Percentiles rank a stretch among this genome's conserved stretches.
Conservation (phyloP, 2,329 filamentous ascomycete genomes). For the Clarireedia homoeocarpa region DNA sequence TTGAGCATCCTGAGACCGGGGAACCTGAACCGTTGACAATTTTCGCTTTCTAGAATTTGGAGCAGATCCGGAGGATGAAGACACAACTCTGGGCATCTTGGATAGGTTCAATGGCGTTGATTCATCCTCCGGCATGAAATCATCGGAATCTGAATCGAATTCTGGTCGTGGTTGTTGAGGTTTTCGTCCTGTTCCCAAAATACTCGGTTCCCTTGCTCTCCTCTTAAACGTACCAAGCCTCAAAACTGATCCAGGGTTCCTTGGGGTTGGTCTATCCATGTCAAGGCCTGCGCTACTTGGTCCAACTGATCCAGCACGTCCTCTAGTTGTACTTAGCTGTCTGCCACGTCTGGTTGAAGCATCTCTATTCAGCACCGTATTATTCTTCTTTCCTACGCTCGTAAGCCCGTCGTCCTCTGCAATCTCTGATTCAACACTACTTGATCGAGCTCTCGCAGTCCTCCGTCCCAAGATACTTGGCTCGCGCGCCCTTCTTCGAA, state of each 20-base stretch:
- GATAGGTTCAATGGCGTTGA: conserved; percentile 55
- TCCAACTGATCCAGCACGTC: conserved; percentile 13
- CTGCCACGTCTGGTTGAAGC: conserved; percentile 30
- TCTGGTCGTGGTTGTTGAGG: conserved; percentile 32
- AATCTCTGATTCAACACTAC: conserved; percentile 28
- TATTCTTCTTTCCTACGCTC: conserved; percentile 23
- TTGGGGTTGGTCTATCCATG: conserved; percentile 22
- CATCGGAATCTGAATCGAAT: conserved; percentile 38
- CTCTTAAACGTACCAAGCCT: conserved; percentile 52
- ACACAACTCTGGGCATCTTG: conserved; percentile 27
- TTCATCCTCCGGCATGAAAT: conserved; percentile 57
- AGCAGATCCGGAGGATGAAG: conserved; percentile 24
- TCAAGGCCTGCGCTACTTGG: conserved; percentile 23
- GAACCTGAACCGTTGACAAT: conserved; percentile 25
- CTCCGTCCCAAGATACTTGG: conserved; percentile 24
- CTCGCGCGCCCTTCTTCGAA: conserved; percentile 50
- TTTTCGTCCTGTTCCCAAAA: conserved; percentile 38
- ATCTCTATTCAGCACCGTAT: conserved; percentile 22
- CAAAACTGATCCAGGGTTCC: conserved; percentile 31
- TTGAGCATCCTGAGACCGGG: conserved; percentile 11
- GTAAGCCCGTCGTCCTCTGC: conserved; percentile 23
- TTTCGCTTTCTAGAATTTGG: conserved; percentile 47
- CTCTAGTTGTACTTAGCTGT: conserved; percentile 29
- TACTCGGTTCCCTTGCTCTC: conserved; percentile 52
- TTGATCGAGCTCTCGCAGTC: conserved; percentile 22